These are phyloP conservation scores for Aspergillus ochraceus DNA, from an alignment of 2,329 filamentous ascomycete genomes.

Conservation along the genomic window DNA sequence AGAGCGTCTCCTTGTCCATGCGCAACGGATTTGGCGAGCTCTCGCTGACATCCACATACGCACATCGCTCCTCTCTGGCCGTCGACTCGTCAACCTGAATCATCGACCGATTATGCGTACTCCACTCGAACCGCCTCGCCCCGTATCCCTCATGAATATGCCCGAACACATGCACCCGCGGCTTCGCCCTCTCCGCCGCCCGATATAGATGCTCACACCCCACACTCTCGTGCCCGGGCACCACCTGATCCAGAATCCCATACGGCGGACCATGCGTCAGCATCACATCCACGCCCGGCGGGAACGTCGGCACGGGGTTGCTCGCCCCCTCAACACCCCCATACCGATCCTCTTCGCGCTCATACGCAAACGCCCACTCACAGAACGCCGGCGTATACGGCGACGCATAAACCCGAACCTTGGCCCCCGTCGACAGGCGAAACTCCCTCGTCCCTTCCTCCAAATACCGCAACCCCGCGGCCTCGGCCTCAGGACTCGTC, in stretches of 20 bases:
- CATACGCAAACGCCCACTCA: constrained; percentile 58
- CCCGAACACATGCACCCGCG: constrained; percentile 61
- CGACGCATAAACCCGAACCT: constrained; percentile 53
- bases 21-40: constrained; percentile 31
- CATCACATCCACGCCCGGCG: constrained; percentile 53
- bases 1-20: constrained; percentile 54
- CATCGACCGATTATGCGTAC: constrained; percentile 12
- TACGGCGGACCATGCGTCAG: constrained; percentile 63
- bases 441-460: constrained; percentile 55
- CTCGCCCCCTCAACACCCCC: constrained; percentile 33
- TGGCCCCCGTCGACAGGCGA: constrained; percentile 47
- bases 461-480: constrained; percentile 54
- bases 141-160: constrained; percentile 62
- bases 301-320: constrained; percentile 46
- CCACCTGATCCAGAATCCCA: constrained; percentile 50
- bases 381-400: constrained; percentile 58
- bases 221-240: constrained; percentile 35
- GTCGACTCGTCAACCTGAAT: constrained; percentile 27
- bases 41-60: constrained; percentile 35
- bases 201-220: constrained; percentile 58
- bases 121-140: constrained; percentile 37
- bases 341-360: constrained; percentile 52
- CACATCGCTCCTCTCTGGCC: constrained; percentile 32
- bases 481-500: constrained; percentile 44
- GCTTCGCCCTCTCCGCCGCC: constrained; percentile 52